Percentiles rank a stretch among this genome's conserved stretches.
phyloP scores from a whole-genome alignment of 1,284 basidiomycete species.

The Boletus subluridellus region DNA sequence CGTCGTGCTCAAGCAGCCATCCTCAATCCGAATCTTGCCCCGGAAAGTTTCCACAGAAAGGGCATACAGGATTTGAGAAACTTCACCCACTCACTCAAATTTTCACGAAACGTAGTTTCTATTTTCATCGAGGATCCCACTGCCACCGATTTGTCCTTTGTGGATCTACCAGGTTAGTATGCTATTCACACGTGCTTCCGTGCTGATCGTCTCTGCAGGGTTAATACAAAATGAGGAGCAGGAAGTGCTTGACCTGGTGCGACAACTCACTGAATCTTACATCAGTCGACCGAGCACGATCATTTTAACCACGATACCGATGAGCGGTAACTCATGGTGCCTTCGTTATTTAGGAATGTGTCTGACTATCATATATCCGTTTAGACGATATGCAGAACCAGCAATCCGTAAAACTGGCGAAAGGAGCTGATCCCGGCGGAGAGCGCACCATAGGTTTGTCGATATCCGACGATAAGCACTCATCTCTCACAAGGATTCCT shows the following conservation, averaged over 20 bases:
- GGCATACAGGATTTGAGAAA: constrained; percentile 32
- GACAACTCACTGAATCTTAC: no score
- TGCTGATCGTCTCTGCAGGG: no score
- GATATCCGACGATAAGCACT: not conserved
- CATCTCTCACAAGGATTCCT: no score
- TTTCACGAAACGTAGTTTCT: no score
- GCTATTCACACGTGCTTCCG: not conserved
- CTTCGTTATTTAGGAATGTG: not conserved
- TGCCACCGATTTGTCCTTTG: constrained; percentile 35
- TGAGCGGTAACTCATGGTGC: constrained; percentile 45
- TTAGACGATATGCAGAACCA: no score
- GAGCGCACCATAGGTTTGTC: constrained; percentile 55
- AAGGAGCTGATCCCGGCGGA: constrained; percentile 49
- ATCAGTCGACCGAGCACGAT: no score
- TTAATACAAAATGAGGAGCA: no score
- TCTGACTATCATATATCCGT: no score
- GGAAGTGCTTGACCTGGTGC: no score
- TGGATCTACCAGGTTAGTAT: constrained; percentile 30
- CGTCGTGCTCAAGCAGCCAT: no score
- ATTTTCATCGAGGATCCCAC: no score
- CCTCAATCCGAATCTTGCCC: constrained; percentile 41
- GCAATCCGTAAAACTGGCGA: constrained; percentile 54
- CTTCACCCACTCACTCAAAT: constrained; percentile 31
- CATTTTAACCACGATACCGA: constrained; percentile 60
- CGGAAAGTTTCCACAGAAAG: constrained; percentile 37